Conservation (phyloP, 2,329 filamentous ascomycete species). For the Trichophyton mentagrophytes region DNA sequence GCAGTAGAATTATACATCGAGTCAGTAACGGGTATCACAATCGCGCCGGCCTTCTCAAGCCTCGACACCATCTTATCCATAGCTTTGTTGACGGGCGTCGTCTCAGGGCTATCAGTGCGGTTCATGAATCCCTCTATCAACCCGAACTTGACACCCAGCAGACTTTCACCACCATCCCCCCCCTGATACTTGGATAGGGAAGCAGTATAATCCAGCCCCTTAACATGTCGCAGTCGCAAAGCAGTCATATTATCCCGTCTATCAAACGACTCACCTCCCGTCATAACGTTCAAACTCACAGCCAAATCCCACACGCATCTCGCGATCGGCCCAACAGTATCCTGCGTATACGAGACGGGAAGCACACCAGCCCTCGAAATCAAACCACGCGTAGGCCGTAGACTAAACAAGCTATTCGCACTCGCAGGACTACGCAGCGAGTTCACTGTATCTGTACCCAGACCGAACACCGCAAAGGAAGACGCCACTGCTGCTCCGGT, state of each 20-base stretch:
- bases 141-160: constrained; percentile 36
- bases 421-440: constrained; percentile 49
- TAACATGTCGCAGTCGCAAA: constrained; percentile 30
- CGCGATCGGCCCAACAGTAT: constrained; percentile 44
- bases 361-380: constrained; percentile 41
- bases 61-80: constrained; percentile 39
- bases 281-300: constrained; percentile 41
- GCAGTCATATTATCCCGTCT: constrained; percentile 8
- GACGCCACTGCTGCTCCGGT: constrained; percentile 48
- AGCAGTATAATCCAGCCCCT: constrained; percentile 28
- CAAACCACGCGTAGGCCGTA: constrained; percentile 45
- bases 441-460: constrained; percentile 51
- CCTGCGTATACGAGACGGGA: constrained; percentile 46
- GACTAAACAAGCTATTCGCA: constrained; percentile 48
- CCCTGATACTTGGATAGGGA: constrained; percentile 21
- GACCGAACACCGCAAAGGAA: constrained; percentile 46
- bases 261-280: constrained; percentile 34
- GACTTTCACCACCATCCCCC: constrained; percentile 10
- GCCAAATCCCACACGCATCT: constrained; percentile 40
- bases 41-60: constrained; percentile 36
- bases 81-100: constrained; percentile 43
- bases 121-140: constrained; percentile 48
- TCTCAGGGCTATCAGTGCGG: constrained; percentile 37
- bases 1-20: constrained; percentile 40
- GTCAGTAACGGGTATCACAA: constrained; percentile 38